Evolutionary conservation across 2,329 filamentous ascomycete species (phyloP).

Genomic region (Clarireedia monteithiana): DNA sequence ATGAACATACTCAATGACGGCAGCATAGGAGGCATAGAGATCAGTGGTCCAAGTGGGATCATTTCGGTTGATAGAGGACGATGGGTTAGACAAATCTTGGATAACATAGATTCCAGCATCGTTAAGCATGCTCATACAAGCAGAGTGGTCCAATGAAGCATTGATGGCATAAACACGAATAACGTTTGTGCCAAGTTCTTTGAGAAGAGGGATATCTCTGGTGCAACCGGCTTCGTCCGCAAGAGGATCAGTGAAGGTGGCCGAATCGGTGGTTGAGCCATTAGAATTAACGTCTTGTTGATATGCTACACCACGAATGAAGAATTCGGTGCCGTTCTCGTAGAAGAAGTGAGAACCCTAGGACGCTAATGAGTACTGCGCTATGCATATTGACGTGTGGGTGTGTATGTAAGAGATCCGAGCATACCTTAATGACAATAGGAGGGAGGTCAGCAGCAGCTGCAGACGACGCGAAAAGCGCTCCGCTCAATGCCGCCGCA

Average conservation of each 20-base stretch:
- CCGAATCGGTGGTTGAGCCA: constrained; percentile 39
- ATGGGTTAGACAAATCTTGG: constrained; percentile 79
- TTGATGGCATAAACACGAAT: constrained; percentile 95
- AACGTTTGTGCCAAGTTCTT: constrained; percentile 76
- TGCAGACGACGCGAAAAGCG: constrained; percentile 40
- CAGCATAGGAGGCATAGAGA: constrained; percentile 73
- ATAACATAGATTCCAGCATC: constrained; percentile 92
- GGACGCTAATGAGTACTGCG: constrained; percentile 3
- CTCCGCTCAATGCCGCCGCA: constrained; percentile 39
- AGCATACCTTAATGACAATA: constrained; percentile 38
- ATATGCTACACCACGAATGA: constrained; percentile 91
- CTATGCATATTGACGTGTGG: background rate
- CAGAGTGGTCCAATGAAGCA: constrained; percentile 66
- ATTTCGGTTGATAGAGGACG: constrained; percentile 76
- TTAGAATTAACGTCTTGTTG: constrained; percentile 67
- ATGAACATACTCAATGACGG: constrained; percentile 58
- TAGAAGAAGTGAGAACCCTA: constrained; percentile 30
- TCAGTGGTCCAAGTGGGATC: constrained; percentile 69
- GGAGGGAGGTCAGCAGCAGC: constrained; percentile 46
- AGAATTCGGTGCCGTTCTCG: constrained; percentile 72
- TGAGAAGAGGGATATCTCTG: constrained; percentile 77
- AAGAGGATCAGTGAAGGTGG: constrained; percentile 74
- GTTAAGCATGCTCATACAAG: constrained; percentile 77
- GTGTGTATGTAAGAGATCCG: background rate
- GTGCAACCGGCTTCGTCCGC: constrained; percentile 63